Base-by-base conservation (phyloP, 305 asterid genomes). In the Ajuga reptans region DNA sequence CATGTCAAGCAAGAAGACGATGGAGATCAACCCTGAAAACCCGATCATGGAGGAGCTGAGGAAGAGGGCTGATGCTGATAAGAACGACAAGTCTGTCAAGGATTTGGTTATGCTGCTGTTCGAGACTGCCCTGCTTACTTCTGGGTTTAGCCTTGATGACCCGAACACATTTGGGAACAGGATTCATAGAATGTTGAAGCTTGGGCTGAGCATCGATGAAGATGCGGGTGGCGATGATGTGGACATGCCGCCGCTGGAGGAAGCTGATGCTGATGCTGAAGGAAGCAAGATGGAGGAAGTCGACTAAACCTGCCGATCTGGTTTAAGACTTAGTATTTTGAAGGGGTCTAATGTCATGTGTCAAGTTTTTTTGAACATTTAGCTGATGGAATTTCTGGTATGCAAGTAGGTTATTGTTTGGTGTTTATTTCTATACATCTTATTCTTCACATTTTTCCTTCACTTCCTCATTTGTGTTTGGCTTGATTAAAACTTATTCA, bases 201-300 rank as follows among this genome's bases (percentile, higher is more conserved):
- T 78, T 14, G 82, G 79, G n/a, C 45, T 78, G 64, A 78, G 79
- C 79, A 78, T 78, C 33, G 82, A 78, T 14, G 82, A 78, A 0
- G 79, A 78, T 46, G 82, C 61, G 0, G 74, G 49, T 7, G 82
- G 75, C 0, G 82, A 59, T 10, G 82, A 78, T 49, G 79, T 45
- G 7, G 82, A 78, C 9, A 78, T 78, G 82, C 82, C 82, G 0
- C n/a, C 65, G 0, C 9, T 78, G 77, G 82, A 78, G 77, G 79
- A 78, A 6, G 82, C 64, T 0, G 82, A 74, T n/a, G 82, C 72
- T 9, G 82, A 78, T 69, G 82, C 82, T 0, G 82, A 78, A 16
- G 82, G 82, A 47, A 78, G 82, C 77, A 78, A 78, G 79, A 78
- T 78, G 82, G 79, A 78, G 75, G 82, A 78, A 62, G 79, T 78